A percentile compares a stretch with the other conserved stretches of the same genome.
These are phyloP conservation scores for Aureobasidium uvarum DNA, from an alignment of 2,329 filamentous ascomycete genomes.

Conservation along the genomic window DNA sequence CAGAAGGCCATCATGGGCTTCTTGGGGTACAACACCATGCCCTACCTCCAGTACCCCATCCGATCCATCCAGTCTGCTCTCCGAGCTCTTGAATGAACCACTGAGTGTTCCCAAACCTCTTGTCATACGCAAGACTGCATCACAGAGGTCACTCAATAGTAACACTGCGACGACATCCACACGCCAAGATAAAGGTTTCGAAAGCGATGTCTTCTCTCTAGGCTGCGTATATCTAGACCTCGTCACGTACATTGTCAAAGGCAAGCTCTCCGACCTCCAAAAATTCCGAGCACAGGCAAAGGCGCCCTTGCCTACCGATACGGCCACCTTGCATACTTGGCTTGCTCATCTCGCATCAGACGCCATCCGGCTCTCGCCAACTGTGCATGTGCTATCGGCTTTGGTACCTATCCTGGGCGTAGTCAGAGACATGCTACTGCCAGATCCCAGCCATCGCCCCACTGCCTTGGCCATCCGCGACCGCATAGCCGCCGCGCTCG, in stretches of 20 bases:
- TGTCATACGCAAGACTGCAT: conserved; percentile 3
- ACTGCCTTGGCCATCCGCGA: conserved; percentile 45
- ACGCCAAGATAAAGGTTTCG: conserved; percentile 36
- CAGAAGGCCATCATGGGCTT: conserved; percentile 8
- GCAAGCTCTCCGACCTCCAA: conserved; percentile 63
- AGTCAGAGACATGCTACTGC: conserved; percentile 46
- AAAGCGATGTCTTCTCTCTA: conserved; percentile 69
- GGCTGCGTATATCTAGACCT: conserved; percentile 72
- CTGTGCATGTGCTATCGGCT: conserved; percentile 41
- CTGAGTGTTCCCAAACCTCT: conserved; percentile 5
- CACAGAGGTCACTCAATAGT: neutral
- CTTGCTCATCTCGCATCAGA: conserved; percentile 19
- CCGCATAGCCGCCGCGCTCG: conserved; percentile 2
- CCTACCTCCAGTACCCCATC: neutral
- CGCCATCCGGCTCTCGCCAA: conserved; percentile 28
- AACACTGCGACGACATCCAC: neutral
- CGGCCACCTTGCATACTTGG: conserved; percentile 23
- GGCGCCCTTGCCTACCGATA: conserved; percentile 44
- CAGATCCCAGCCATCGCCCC: conserved; percentile 44
- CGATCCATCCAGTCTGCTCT: conserved; percentile 4
- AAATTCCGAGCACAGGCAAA: conserved; percentile 58
- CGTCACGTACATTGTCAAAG: conserved; percentile 66
- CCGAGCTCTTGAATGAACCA: conserved; percentile 12
- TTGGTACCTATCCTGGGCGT: conserved; percentile 35
- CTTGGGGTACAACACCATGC: conserved; percentile 7